Evolutionary conservation across 352 stramenopile species (phyloP).

Genomic region (Vaucheria bursata): DNA sequence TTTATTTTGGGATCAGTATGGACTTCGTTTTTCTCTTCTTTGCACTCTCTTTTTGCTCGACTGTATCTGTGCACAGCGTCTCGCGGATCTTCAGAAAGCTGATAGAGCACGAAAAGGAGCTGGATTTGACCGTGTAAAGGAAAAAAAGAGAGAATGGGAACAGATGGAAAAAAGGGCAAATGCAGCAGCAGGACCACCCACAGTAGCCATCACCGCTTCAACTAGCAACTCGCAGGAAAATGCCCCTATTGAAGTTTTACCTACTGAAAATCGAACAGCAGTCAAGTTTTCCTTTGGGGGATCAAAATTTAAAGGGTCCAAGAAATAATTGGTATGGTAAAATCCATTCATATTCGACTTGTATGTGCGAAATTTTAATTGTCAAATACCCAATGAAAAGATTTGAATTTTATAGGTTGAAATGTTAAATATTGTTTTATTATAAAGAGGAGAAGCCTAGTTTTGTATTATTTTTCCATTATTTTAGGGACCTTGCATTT

Average conservation of each 20-base stretch:
- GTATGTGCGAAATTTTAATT: too few relatives aligned
- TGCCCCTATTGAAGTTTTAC: not conserved
- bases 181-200: slow-evolving; percentile 11
- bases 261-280: not conserved
- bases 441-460: too few relatives aligned
- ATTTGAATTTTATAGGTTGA: too few relatives aligned
- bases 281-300: slow-evolving; percentile 4
- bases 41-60: not conserved
- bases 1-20: too few relatives aligned
- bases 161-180: slow-evolving; percentile 35
- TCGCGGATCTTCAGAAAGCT: slow-evolving; percentile 23
- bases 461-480: too few relatives aligned
- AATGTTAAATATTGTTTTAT: too few relatives aligned
- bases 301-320: not conserved
- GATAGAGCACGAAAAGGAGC: slow-evolving; percentile 25
- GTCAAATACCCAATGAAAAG: too few relatives aligned
- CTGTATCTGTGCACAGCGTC: slow-evolving; percentile 10
- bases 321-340: not conserved
- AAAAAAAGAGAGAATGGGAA: slow-evolving; percentile 38
- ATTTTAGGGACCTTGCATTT: too few relatives aligned
- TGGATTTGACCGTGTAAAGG: slow-evolving; percentile 40
- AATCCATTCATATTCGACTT: too few relatives aligned
- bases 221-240: not conserved
- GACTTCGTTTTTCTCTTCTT: too few relatives aligned
- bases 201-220: not conserved